These are phyloP conservation scores for Rugonectria rugulosa DNA, from an alignment of 2,329 filamentous ascomycete genomes.

Conservation along the genomic window DNA sequence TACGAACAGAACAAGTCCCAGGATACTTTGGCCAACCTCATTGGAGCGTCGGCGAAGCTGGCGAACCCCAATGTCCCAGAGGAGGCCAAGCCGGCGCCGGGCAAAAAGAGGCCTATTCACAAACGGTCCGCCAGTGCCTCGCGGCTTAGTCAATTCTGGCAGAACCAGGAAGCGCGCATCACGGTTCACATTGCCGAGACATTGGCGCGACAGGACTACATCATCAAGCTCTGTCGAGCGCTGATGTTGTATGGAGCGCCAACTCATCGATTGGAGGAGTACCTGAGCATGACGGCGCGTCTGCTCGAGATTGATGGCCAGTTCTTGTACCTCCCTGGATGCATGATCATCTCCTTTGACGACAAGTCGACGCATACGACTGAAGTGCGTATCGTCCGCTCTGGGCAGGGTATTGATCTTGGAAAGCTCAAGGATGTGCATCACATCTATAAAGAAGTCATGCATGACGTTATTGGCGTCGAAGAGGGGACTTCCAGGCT, in stretches of 20 bases:
- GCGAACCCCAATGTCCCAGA: slow-evolving; percentile 43
- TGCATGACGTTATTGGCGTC: slow-evolving; percentile 66
- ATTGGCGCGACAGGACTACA: slow-evolving; percentile 79
- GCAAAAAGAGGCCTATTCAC: slow-evolving; percentile 46
- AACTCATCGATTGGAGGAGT: slow-evolving; percentile 88
- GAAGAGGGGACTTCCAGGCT: slow-evolving; percentile 64
- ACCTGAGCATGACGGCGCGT: slow-evolving; percentile 83
- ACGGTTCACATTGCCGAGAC: slow-evolving; percentile 68
- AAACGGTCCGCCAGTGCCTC: slow-evolving; percentile 48
- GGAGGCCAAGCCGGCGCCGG: slow-evolving; percentile 12
- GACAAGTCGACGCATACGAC: slow-evolving; percentile 71
- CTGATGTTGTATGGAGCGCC: slow-evolving; percentile 90
- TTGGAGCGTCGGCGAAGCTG: slow-evolving; percentile 54
- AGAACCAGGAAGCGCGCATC: slow-evolving; percentile 55
- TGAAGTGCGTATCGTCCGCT: slow-evolving; percentile 70
- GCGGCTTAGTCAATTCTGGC: slow-evolving; percentile 48
- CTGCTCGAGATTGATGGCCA: slow-evolving; percentile 87
- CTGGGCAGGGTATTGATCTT: slow-evolving; percentile 64
- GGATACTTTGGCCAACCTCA: slow-evolving; percentile 56
- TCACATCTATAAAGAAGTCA: slow-evolving; percentile 69
- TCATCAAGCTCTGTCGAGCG: slow-evolving; percentile 82
- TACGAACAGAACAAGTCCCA: slow-evolving; percentile 57
- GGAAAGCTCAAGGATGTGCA: slow-evolving; percentile 69
- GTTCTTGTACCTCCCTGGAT: slow-evolving; percentile 88
- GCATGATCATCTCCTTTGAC: slow-evolving; percentile 92